Conservation (phyloP, 2,329 filamentous ascomycete genomes). For the Rachicladosporium sp. region DNA sequence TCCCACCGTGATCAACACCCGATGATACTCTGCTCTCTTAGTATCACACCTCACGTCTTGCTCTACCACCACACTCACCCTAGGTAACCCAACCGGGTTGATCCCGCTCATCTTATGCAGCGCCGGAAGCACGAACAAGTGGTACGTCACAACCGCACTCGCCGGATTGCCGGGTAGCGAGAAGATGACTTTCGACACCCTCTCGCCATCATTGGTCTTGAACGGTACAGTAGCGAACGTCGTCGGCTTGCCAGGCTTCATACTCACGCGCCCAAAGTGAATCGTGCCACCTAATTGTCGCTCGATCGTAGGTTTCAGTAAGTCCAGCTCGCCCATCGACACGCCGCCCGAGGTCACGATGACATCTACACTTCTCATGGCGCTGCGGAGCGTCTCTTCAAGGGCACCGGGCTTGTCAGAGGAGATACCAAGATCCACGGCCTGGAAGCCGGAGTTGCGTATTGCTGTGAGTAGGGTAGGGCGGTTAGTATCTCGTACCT, state of each 20-base stretch:
- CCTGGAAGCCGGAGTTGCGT: conserved; percentile 60
- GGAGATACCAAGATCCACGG: conserved; percentile 76
- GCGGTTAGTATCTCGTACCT: conserved; percentile 88
- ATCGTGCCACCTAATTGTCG: conserved; percentile 80
- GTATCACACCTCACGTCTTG: conserved; percentile 64
- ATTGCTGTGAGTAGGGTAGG: conserved; percentile 74
- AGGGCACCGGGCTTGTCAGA: conserved; percentile 60
- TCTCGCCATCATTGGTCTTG: conserved; percentile 40
- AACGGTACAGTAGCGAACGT: conserved; percentile 83
- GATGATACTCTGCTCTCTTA: conserved; percentile 76
- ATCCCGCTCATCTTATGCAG: conserved; percentile 67
- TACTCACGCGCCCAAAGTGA: conserved; percentile 87
- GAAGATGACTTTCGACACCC: conserved; percentile 63
- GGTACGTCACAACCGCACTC: conserved; percentile 81
- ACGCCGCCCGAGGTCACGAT: conserved; percentile 90
- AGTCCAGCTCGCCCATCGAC: conserved; percentile 93
- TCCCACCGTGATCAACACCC: conserved; percentile 57
- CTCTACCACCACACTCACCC: conserved; percentile 56
- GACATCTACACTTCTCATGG: conserved; percentile 62
- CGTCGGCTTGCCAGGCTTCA: conserved; percentile 97
- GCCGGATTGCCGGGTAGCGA: conserved; percentile 89
- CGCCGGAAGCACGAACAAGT: conserved; percentile 83
- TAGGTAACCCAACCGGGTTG: conserved; percentile 54
- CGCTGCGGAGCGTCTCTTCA: conserved; percentile 64
- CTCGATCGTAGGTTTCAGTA: conserved; percentile 93